Evolutionary conservation across 805 yeast genomes (phyloP), one percentile per base, ranked within the genome.

Genomic region (Spathaspora arborariae): DNA sequence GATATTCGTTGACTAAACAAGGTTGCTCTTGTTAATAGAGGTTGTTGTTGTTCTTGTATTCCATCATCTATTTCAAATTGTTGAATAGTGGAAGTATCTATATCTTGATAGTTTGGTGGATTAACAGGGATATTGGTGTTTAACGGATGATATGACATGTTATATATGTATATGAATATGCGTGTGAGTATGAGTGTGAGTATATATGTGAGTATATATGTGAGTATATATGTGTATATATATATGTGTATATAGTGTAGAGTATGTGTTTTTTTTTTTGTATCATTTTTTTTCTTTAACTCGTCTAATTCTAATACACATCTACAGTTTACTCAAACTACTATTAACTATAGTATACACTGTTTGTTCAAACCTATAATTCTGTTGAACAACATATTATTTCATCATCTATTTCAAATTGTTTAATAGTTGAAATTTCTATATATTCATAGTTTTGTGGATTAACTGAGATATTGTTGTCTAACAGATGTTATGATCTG

Each of bases 331-430:
- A 13, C 42, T 20, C 11, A 51, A 40, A 3, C 27, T 42, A 11
- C 50, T 45, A 6, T n/a, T n/a, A n/a, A 57, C 26, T 8, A 50
- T 46, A 18, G 60, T 59, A 47, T 67, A 67, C 2, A 60, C 65
- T 1, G 50, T 48, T 44, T 38, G 51, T 42, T 67, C 72, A 49
- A 66, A 57, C 45, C 55, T 42, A 20, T 51, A 39, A 45, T 52
- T 57, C 5, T 51, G 55, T 20, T 49, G 41, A n/a, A 60, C 41
- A 5, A 60, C 47, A 4, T 49, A 45, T 13, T n/a, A n/a, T n/a
- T n/a, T 56, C 57, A n/a, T 68, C 71, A 38, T 68, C 74, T 37
- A 68, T 63, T 45, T 69, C 74, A 45, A 69, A 69, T 52, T 63
- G 63, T 44, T 67, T 69, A 24, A 67, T 56, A 5, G 45, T 41